Percentiles rank a stretch among this genome's conserved stretches.
Conservation (phyloP, 768 basidiomycete genomes). For the Tulasnella sp. region DNA sequence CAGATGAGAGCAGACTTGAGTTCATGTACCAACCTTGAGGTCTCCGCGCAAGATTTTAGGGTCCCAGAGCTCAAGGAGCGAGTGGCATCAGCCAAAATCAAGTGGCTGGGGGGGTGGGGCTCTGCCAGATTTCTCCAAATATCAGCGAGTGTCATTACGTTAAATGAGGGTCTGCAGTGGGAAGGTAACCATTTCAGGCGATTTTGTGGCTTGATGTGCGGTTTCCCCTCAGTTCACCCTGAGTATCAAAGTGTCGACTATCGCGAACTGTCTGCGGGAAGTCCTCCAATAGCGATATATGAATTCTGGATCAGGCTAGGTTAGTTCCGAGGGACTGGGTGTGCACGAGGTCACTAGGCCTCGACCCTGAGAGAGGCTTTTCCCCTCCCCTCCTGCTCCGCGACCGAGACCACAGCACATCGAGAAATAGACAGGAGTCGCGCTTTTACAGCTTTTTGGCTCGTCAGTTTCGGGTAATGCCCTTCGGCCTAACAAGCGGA, state of each 20-base stretch:
- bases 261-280: background rate
- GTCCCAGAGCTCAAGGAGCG: background rate
- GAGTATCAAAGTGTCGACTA: background rate
- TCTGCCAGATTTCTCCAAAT: background rate
- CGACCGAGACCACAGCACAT: no score
- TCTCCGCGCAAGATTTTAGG: background rate
- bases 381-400: no score
- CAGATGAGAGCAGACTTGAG: background rate
- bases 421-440: no score
- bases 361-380: no score
- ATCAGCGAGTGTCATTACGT: background rate
- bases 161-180: background rate
- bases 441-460: no score
- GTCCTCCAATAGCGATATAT: no score
- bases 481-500: no score
- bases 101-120: no score
- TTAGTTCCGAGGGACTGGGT: no score
- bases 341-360: no score
- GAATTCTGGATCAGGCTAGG: no score
- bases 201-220: background rate
- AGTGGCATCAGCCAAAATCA: background rate
- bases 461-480: no score
- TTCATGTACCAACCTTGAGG: background rate
- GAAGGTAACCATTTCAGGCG: background rate
- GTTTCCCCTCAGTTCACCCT: background rate